phyloP scores from a whole-genome alignment of 2,329 filamentous ascomycete species.

The Exophiala aquamarina region DNA sequence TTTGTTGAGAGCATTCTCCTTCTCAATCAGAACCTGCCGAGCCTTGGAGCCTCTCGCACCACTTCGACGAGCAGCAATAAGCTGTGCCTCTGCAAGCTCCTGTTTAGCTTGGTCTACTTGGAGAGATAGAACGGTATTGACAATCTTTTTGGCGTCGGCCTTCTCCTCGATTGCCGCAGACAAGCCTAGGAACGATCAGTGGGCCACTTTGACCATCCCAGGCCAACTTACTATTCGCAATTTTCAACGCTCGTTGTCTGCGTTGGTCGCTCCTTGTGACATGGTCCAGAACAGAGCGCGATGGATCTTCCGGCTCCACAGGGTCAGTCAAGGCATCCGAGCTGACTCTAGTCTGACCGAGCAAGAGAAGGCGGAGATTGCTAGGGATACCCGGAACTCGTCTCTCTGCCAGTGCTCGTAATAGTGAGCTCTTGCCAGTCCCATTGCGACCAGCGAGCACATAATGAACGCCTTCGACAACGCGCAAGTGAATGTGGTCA shows the following conservation, averaged over 20 bases:
- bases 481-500: slow-evolving; percentile 64
- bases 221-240: slow-evolving; percentile 55
- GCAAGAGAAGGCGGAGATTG: slow-evolving; percentile 62
- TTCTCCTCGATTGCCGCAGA: slow-evolving; percentile 59
- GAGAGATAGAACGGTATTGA: slow-evolving; percentile 62
- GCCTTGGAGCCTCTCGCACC: slow-evolving; percentile 74
- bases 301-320: slow-evolving; percentile 30
- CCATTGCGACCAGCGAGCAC: slow-evolving; percentile 79
- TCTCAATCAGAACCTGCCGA: slow-evolving; percentile 68
- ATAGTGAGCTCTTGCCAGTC: slow-evolving; percentile 75
- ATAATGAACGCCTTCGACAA: slow-evolving; percentile 74
- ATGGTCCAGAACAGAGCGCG: slow-evolving; percentile 60
- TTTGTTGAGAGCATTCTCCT: slow-evolving; percentile 66
- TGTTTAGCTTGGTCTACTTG: slow-evolving; percentile 62
- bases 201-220: background rate
- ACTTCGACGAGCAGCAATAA: slow-evolving; percentile 71
- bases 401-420: slow-evolving; percentile 74
- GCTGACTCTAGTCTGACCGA: slow-evolving; percentile 61
- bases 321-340: slow-evolving; percentile 31
- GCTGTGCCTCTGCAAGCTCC: slow-evolving; percentile 67
- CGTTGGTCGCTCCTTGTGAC: slow-evolving; percentile 57
- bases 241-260: slow-evolving; percentile 57
- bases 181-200: slow-evolving; percentile 45
- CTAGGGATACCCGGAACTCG: slow-evolving; percentile 74
- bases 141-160: slow-evolving; percentile 56